Evolutionary conservation across 73 alveolate genomes (phyloP).

Genomic region (Tetrahymena thermophila): DNA sequence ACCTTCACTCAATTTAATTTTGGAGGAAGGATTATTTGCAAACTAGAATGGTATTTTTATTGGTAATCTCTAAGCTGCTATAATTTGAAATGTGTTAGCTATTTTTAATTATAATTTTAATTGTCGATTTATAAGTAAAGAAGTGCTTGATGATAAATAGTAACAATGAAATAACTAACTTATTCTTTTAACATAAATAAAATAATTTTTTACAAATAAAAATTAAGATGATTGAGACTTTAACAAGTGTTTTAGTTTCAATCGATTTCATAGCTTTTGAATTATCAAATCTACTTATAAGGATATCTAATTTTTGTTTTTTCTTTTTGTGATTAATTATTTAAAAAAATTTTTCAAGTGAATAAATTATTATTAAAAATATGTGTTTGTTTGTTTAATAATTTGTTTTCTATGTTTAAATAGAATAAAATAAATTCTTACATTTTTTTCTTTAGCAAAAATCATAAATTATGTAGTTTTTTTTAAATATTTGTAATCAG

Average conservation of each 20-base stretch:
- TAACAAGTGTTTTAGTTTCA: not conserved
- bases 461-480: too few relatives aligned
- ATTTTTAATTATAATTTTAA: not conserved
- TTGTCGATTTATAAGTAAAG: not conserved
- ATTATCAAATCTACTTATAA: not conserved
- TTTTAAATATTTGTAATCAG: too few relatives aligned
- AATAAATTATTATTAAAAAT: too few relatives aligned
- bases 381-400: not conserved
- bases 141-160: not conserved
- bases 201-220: not conserved
- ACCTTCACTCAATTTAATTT: not conserved
- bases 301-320: not conserved
- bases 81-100: not conserved
- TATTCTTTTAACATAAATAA: not conserved
- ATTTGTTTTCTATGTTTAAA: too few relatives aligned
- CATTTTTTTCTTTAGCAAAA: too few relatives aligned
- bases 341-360: not conserved
- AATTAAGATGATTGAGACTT: not conserved
- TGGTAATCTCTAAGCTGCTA: not conserved
- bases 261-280: not conserved
- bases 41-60: not conserved
- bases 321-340: not conserved
- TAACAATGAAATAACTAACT: not conserved
- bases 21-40: not conserved
- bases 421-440: not conserved